These are phyloP conservation scores for Sporothrix curviconia DNA, from an alignment of 2,329 filamentous ascomycete genomes.

Conservation along the genomic window DNA sequence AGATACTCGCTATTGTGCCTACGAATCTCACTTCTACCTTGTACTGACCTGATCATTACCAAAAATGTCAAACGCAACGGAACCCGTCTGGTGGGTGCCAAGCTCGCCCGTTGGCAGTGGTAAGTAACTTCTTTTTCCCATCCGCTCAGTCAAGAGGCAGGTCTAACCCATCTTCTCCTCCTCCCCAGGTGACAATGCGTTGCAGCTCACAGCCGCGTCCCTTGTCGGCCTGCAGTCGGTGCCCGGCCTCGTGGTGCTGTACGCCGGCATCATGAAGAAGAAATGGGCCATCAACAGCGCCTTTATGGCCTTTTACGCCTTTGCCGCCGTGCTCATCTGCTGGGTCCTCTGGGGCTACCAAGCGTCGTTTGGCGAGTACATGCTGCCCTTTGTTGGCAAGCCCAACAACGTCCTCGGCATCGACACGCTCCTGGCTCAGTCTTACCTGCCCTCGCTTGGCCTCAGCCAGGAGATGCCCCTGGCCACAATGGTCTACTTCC, in stretches of 20 bases:
- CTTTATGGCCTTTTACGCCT: conserved; percentile 47
- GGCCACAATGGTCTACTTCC: conserved; percentile 47
- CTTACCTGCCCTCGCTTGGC: conserved; percentile 35
- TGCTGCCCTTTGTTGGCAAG: conserved; percentile 43
- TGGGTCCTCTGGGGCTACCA: conserved; percentile 46
- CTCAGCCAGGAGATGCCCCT: conserved; percentile 36
- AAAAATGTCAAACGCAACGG: conserved; percentile 3
- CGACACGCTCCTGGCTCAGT: conserved; percentile 36
- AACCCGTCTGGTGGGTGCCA: conserved; percentile 9
- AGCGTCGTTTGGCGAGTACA: conserved; percentile 41
- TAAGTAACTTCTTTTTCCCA: neutral
- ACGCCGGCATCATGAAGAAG: conserved; percentile 41
- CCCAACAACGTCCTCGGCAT: conserved; percentile 41
- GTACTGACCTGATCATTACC: no score
- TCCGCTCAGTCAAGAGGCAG: neutral
- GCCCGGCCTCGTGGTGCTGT: conserved; percentile 43
- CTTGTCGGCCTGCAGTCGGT: conserved; percentile 44
- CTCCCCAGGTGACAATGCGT: conserved; percentile 41
- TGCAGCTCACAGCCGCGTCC: conserved; percentile 45
- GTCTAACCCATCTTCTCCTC: neutral
- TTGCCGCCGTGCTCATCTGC: conserved; percentile 39
- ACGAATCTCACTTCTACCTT: no score
- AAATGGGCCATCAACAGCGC: conserved; percentile 45
- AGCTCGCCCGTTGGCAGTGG: conserved; percentile 9
- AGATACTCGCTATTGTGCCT: no score